Percentiles rank a stretch among this genome's conserved stretches.
Evolutionary conservation across 1,284 basidiomycete genomes (phyloP).

Genomic region (Irpex sp.): DNA sequence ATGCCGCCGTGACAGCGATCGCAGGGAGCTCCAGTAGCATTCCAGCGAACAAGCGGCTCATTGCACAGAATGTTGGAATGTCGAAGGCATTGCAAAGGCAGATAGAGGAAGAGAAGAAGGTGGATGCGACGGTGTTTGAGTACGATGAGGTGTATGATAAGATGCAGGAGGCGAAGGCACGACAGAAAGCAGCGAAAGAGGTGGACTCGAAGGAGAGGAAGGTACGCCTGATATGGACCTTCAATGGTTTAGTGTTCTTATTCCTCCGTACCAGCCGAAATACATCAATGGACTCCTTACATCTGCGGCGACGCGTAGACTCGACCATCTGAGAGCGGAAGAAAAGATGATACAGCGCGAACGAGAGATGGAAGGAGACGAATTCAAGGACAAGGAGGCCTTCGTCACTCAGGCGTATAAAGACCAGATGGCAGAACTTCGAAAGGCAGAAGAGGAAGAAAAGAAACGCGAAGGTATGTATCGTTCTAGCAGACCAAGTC

Average conservation of each 20-base stretch:
- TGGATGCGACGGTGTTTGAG: slow-evolving; percentile 87
- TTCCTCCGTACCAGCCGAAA: slow-evolving; percentile 66
- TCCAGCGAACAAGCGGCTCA: slow-evolving; percentile 46
- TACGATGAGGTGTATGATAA: slow-evolving; percentile 97
- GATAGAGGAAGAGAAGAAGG: slow-evolving; percentile 71
- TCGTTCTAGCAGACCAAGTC: not conserved
- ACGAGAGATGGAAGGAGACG: slow-evolving; percentile 89
- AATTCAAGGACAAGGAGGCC: slow-evolving; percentile 92
- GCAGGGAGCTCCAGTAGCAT: slow-evolving; percentile 24
- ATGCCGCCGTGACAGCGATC: slow-evolving; percentile 40
- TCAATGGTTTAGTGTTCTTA: slow-evolving; percentile 9
- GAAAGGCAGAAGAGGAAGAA: slow-evolving; percentile 90
- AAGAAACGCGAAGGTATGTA: slow-evolving; percentile 78
- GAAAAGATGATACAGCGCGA: slow-evolving; percentile 97
- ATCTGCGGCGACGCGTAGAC: slow-evolving; percentile 83
- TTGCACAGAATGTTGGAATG: slow-evolving; percentile 54
- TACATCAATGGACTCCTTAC: slow-evolving; percentile 84
- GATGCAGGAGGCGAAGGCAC: slow-evolving; percentile 86
- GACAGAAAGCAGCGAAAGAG: slow-evolving; percentile 74
- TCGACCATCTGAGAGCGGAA: slow-evolving; percentile 93
- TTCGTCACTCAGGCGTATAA: slow-evolving; percentile 99
- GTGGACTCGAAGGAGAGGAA: slow-evolving; percentile 70
- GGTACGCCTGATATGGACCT: slow-evolving; percentile 38
- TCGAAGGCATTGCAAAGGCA: slow-evolving; percentile 62
- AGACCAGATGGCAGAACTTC: slow-evolving; percentile 92